A percentile compares a stretch with the other conserved stretches of the same genome.
phyloP scores from a whole-genome alignment of 441 rosid genomes.

The Eutrema salsugineum region DNA sequence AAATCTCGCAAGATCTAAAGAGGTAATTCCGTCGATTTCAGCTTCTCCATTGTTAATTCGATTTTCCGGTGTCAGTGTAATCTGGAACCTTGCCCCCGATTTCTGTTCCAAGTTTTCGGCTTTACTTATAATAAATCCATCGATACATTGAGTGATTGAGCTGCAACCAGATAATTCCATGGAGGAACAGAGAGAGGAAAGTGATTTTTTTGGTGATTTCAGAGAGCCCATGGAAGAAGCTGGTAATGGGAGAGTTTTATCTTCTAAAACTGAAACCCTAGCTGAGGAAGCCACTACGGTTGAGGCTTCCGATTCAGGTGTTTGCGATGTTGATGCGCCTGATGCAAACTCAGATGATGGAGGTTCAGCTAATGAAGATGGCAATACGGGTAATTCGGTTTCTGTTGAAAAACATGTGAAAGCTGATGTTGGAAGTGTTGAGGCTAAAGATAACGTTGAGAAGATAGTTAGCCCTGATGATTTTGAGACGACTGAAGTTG shows the following conservation, averaged over 20 bases:
- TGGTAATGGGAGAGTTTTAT: conserved; percentile 16
- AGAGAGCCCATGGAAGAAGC: conserved; percentile 30
- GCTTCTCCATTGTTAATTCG: background rate
- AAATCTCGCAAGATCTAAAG: conserved; percentile 32
- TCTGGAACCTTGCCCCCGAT: background rate
- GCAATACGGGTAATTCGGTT: background rate
- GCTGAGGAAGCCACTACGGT: conserved; percentile 34
- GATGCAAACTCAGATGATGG: conserved; percentile 29
- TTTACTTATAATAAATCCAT: background rate
- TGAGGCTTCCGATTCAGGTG: conserved; percentile 45
- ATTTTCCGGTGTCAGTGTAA: background rate
- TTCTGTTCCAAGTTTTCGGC: background rate
- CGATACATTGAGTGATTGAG: background rate
- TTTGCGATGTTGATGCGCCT: conserved; percentile 31
- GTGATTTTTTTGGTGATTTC: conserved; percentile 26
- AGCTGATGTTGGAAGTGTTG: background rate
- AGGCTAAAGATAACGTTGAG: background rate
- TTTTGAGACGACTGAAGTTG: background rate
- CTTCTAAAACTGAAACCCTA: conserved; percentile 29
- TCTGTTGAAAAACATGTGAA: background rate
- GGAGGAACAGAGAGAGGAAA: conserved; percentile 46
- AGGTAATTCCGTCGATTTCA: conserved; percentile 34
- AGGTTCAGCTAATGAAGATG: conserved; percentile 14
- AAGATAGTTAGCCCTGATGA: background rate
- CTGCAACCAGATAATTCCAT: conserved; percentile 20